These are phyloP conservation scores for Silene conica DNA, from an alignment of 148 eudicot genomes.

Conservation along the genomic window DNA sequence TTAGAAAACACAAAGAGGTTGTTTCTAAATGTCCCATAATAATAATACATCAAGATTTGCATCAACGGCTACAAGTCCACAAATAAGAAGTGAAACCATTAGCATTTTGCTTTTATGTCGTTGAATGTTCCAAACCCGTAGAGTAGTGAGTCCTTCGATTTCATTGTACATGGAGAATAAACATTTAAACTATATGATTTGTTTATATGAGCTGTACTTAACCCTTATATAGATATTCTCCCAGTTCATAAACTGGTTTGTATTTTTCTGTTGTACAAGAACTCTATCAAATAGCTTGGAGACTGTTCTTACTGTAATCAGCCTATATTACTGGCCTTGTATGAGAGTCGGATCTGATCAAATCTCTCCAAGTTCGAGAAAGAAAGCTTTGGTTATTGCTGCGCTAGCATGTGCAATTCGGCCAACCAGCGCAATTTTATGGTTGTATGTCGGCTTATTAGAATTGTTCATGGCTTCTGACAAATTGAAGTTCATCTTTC, in stretches of 20 bases:
- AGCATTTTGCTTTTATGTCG: too few relatives aligned
- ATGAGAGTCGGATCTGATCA: slow-evolving; percentile 46
- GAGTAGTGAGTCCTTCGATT: too few relatives aligned
- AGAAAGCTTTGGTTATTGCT: slow-evolving; percentile 59
- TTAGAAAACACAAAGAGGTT: too few relatives aligned
- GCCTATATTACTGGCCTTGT: slow-evolving; percentile 91
- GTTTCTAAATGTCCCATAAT: too few relatives aligned
- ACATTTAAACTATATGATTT: too few relatives aligned
- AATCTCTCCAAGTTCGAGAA: slow-evolving; percentile 51
- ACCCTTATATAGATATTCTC: slow-evolving; percentile 68
- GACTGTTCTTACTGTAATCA: slow-evolving; percentile 77
- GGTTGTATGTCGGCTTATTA: slow-evolving; percentile 74
- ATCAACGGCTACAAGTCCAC: too few relatives aligned
- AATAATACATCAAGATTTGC: too few relatives aligned
- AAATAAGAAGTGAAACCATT: too few relatives aligned
- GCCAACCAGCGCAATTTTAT: slow-evolving; percentile 87
- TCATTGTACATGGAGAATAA: too few relatives aligned
- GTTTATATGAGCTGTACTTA: slow-evolving; percentile 35
- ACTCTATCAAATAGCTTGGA: slow-evolving; percentile 90
- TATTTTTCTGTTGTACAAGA: slow-evolving; percentile 86
- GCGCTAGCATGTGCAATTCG: slow-evolving; percentile 85
- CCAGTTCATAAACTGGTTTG: slow-evolving; percentile 84
- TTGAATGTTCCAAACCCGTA: too few relatives aligned
- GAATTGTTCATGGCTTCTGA: slow-evolving; percentile 53
- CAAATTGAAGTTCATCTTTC: slow-evolving; percentile 55